Evolutionary conservation across 176 grass and related monocot genomes (phyloP), one percentile per base, ranked within the genome.

Genomic region (Oryza nivara): DNA sequence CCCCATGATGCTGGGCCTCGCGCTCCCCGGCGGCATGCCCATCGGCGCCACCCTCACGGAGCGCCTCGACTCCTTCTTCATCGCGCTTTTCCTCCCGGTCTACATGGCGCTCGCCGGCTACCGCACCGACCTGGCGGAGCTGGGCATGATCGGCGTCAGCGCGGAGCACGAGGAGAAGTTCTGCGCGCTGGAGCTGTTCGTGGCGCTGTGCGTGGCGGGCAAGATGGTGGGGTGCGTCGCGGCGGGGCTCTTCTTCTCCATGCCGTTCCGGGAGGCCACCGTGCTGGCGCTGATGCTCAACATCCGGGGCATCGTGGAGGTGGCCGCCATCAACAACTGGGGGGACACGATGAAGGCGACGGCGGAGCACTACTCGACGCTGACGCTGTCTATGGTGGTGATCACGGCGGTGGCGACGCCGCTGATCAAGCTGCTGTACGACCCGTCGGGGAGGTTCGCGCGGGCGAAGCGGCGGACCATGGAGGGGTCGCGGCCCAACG

Each of bases 271-370:
- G 1, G 94, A 97, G 16, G 77, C 92, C 58, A 26, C 83, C 47
- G 82, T 82, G 41, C 43, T 97, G 1, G 94, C 88, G 6, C 86
- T 97, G 9, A 97, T 94, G 79, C 75, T 94, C 70, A 94, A 94
- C 82, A 83, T 92, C 65, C 85, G 79, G 1, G 94, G 92, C 19
- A 92, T 97, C 77, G 84, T 97, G 48, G 88, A 97, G 88, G 83
- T 97, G 74, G 86, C 89, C 0, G 78, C 88, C 69, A 94, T 97
- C 68, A 94, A 92, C 73, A 92, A 92, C 77, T 97, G 85, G 92
- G 94, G 88, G 3, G 88, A 90, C 76, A 60, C 70, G 25, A 90
- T 93, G 91, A 84, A 86, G 45, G 86, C 79, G 6, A 76, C 88
- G 68, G 69, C 46, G 19, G 77, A 88, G 45, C 88, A 94, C 56